A percentile compares a stretch with the other conserved stretches of the same genome.
Conservation (phyloP, 768 basidiomycete species). For the Rhizopogon rudus region DNA sequence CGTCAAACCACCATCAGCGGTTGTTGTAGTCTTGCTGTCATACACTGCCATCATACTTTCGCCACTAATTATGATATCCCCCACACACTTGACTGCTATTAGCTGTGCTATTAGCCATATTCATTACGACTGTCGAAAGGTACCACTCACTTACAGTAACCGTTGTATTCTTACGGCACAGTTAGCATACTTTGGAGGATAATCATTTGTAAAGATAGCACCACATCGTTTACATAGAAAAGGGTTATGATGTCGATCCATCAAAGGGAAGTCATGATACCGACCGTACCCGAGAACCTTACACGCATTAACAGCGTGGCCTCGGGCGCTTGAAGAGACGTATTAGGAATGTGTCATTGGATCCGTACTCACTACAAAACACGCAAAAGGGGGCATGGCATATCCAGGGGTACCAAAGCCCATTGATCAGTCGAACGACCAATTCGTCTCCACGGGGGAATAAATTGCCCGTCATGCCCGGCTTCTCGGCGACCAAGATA, state of each 20-base stretch:
- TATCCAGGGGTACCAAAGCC: background rate
- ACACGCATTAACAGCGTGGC: constrained; percentile 5
- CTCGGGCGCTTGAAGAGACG: background rate
- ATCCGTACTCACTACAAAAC: constrained; percentile 2
- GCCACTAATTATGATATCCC: constrained; percentile 1
- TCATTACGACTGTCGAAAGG: background rate
- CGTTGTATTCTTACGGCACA: constrained; percentile 1
- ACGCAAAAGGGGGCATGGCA: background rate
- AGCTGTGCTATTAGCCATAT: constrained; percentile 2
- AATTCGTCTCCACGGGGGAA: background rate
- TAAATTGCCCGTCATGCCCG: background rate
- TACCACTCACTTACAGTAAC: background rate
- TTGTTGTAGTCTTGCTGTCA: background rate
- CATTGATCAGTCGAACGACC: constrained; percentile 10
- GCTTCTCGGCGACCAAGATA: background rate
- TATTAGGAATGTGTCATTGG: constrained; percentile 1
- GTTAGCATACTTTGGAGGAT: background rate
- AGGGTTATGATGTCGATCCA: constrained; percentile 2
- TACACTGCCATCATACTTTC: background rate
- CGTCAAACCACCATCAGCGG: constrained; percentile 1
- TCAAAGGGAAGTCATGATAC: background rate
- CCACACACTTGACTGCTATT: constrained; percentile 3
- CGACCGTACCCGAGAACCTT: background rate
- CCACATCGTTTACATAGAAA: constrained; percentile 4
- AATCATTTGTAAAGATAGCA: constrained; percentile 9